Evolutionary conservation across 176 grass and related monocot genomes (phyloP).

Genomic region (Triticum timopheevii): DNA sequence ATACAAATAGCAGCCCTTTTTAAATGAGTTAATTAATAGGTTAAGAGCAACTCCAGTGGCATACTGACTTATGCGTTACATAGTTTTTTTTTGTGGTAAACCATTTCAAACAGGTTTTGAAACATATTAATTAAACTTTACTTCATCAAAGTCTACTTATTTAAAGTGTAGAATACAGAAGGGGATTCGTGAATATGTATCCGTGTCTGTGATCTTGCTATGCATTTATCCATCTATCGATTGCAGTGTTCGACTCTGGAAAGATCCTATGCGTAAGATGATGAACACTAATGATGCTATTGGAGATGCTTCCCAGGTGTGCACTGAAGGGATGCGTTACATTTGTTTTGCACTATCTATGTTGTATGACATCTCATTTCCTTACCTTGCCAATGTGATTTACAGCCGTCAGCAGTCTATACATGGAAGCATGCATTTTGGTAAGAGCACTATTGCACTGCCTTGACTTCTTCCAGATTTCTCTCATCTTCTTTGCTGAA

Average conservation of each 20-base stretch:
- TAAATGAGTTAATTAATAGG: background rate
- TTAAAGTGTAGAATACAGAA: background rate
- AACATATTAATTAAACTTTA: background rate
- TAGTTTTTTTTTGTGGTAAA: background rate
- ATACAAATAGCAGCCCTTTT: background rate
- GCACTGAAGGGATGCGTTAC: background rate
- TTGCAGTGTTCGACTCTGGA: slow-evolving; percentile 85
- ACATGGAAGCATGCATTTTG: slow-evolving; percentile 97
- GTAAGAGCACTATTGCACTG: slow-evolving; percentile 33
- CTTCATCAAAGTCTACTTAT: background rate
- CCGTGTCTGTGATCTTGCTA: slow-evolving; percentile 13
- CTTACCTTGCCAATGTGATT: slow-evolving; percentile 29
- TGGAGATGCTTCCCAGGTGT: slow-evolving; percentile 67
- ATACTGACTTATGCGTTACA: background rate
- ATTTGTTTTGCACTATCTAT: background rate
- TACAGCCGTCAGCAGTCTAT: slow-evolving; percentile 76
- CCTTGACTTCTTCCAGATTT: slow-evolving; percentile 1
- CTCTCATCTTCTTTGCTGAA: background rate
- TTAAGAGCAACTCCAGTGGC: background rate
- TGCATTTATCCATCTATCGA: slow-evolving; percentile 4
- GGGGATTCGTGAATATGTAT: background rate
- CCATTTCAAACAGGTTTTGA: background rate
- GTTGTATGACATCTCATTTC: slow-evolving; percentile 32
- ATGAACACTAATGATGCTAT: slow-evolving; percentile 36
- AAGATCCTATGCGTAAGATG: slow-evolving; percentile 74